Evolutionary conservation across 352 stramenopile genomes (phyloP), one percentile per base, ranked within the genome.

Genomic region (Phytophthora sp.): DNA sequence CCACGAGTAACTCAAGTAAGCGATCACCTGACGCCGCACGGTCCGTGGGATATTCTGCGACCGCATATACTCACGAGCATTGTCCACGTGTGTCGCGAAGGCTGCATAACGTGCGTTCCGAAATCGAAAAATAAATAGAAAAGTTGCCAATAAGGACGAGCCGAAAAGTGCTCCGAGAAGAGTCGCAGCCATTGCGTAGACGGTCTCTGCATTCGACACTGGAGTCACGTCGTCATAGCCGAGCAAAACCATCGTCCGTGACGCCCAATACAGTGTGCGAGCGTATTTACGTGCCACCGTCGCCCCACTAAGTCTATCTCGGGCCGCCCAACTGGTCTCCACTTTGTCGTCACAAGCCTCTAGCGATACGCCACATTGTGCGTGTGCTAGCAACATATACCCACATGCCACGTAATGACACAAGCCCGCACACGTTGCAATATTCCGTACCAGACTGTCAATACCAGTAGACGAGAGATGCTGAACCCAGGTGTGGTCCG

Each of bases 111-210:
- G 61, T 8, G 74, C 71, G 44, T 89, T 88, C 23, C 80, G 78
- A 56, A 89, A 72, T 4, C 84, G 84, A 27, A 93, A 91, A 39
- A 91, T 88, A 65, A 93, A 93, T 6, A 90, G 69, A 50, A 88
- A 90, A 5, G 77, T 89, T 16, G 84, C 83, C 21, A 93, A 57
- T 23, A 91, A 27, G 2, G 79, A 89, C 15, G 81, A 81, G 23
- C 80, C 81, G 26, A 89, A 66, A 1, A 91, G 26, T 16, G 82
- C 81, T 3, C 81, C 82, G 4, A 82, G 30, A 12, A 93, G 50
- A 21, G 80, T 74, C 9, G 82, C 74, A 9, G 69, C 46, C 15
- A 88, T 63, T 7, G 71, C 80, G 35, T 90, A 91, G 4, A 91
- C 3, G 0, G 77, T 91, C 44, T 93, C 82, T 1, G 42, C 61